Base-by-base conservation (phyloP, 1,139 yeast genomes). In the Hanseniaspora uvarum region DNA sequence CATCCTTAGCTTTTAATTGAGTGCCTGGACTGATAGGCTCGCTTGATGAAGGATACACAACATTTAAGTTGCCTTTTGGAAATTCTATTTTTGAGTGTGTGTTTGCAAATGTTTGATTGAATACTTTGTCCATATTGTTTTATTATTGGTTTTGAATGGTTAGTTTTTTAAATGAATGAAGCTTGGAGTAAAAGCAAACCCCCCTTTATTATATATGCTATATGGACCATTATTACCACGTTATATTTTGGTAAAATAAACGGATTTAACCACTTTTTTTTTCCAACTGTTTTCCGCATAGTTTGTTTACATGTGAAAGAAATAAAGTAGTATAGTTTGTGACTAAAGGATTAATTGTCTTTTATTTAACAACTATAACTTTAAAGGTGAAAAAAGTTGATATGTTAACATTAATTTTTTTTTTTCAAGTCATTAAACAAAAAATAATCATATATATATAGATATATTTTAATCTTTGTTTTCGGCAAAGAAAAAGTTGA, bases 401-500 rank as follows among this genome's bases (percentile, higher is more conserved):
- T 38, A 39, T 39, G 10, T 39, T 21, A 23, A 21, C 18, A 39
- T 39, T n/a, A n/a, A n/a, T n/a, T n/a, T n/a, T n/a, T n/a, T n/a
- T n/a, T n/a, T n/a, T n/a, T n/a, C n/a, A n/a, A n/a, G n/a, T n/a
- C n/a, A n/a, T n/a, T n/a, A n/a, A n/a, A n/a, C n/a, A n/a, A n/a
- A n/a, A n/a, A n/a, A n/a, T n/a, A n/a, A n/a, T n/a, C n/a, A n/a
- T n/a, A n/a, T n/a, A n/a, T n/a, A n/a, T n/a, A n/a, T 12, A 14
- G 24, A 39, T 24, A 3, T 40, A 21, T n/a, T 49, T 26, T n/a
- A 21, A 19, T 56, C 59, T 38, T 72, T 77, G 63, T 80, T 75
- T 68, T 83, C 83, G 36, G 94, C 88, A 61, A 75, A 79, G 71
- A 84, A 88, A 68, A 83, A 88, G 72, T 88, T 88, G 56, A 80